Evolutionary conservation across 257 asterid genomes (phyloP).

Genomic region (Euphrasia confusa): DNA sequence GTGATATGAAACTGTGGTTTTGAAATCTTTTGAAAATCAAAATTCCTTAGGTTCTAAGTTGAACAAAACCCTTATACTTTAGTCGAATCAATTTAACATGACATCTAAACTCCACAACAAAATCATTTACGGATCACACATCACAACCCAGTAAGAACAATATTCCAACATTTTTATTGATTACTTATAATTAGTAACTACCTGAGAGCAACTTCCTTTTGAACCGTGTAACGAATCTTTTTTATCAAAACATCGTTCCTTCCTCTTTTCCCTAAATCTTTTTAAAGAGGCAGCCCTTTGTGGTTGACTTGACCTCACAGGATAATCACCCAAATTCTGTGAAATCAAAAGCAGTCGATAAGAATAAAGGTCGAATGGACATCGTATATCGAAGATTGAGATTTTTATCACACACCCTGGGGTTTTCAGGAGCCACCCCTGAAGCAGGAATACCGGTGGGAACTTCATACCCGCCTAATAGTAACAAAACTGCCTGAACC

Average conservation of each 20-base stretch:
- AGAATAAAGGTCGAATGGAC: not conserved
- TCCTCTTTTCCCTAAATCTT: conserved; percentile 90
- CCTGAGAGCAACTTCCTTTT: conserved; percentile 99
- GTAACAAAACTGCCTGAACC: conserved; percentile 87
- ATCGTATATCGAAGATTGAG: conserved; percentile 13
- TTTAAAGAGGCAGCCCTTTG: conserved; percentile 90
- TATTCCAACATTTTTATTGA: not conserved
- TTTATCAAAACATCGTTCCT: conserved; percentile 90
- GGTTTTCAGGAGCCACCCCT: conserved; percentile 64
- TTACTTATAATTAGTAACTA: conserved; percentile 27
- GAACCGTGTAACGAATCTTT: conserved; percentile 89
- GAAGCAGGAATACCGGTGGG: conserved; percentile 67
- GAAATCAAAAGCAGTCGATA: conserved; percentile 21
- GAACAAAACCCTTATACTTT: too few relatives aligned
- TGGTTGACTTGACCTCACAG: conserved; percentile 75
- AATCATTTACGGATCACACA: not conserved
- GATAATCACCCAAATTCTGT: conserved; percentile 62
- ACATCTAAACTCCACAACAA: not conserved
- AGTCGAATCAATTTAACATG: not conserved
- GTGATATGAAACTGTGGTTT: not conserved
- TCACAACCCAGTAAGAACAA: not conserved
- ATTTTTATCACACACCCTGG: conserved; percentile 47
- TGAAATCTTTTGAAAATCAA: not conserved
- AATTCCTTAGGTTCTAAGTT: not conserved
- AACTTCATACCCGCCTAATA: conserved; percentile 87